Conservation (phyloP, 306 rosid species). For the Prunus salicina region DNA sequence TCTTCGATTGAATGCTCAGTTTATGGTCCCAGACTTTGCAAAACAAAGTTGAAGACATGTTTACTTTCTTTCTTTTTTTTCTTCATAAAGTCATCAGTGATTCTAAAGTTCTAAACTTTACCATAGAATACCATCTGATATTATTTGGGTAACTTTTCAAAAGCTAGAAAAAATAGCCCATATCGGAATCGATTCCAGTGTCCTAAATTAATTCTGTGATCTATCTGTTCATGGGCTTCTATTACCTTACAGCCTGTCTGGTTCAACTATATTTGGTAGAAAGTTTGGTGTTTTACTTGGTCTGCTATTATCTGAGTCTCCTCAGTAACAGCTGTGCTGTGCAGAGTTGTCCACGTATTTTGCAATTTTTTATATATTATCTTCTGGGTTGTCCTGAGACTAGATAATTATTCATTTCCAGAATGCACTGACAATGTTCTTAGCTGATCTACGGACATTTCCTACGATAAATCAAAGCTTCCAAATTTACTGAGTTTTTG, state of each 20-base stretch:
- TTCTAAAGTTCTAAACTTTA: constrained; percentile 31
- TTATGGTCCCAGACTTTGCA: constrained; percentile 11
- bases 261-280: constrained; percentile 1
- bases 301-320: constrained; percentile 18
- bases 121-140: constrained; percentile 17
- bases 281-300: constrained; percentile 5
- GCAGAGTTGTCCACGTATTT: background rate
- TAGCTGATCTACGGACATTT: too few relatives aligned
- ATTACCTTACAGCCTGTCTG: constrained; percentile 7
- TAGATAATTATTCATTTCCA: background rate
- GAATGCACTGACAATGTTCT: too few relatives aligned
- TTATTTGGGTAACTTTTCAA: background rate
- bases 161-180: background rate
- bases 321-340: constrained; percentile 40
- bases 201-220: background rate
- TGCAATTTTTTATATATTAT: background rate
- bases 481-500: background rate
- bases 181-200: background rate
- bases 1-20: constrained; percentile 5
- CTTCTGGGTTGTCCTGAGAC: background rate
- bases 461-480: background rate
- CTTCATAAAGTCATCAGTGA: constrained; percentile 33
- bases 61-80: constrained; percentile 2
- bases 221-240: background rate
- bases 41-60: constrained; percentile 19